Conservation (phyloP, 805 yeast species). For the Sporopachydermia lactativora region DNA sequence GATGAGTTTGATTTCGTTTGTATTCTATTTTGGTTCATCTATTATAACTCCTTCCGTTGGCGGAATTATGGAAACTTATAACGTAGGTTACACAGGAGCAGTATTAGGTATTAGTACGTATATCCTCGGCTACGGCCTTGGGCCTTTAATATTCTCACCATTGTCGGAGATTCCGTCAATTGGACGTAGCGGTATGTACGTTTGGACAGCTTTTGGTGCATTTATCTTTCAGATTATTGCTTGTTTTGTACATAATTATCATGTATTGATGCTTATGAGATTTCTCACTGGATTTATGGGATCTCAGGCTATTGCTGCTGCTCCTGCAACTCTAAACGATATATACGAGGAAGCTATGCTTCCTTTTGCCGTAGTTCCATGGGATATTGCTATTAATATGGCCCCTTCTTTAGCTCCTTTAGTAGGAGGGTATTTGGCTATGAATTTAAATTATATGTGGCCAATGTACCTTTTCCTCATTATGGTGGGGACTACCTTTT, state of each 20-base stretch:
- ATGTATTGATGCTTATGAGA: constrained; percentile 46
- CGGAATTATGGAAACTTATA: constrained; percentile 29
- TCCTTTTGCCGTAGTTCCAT: constrained; percentile 34
- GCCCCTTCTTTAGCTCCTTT: constrained; percentile 46
- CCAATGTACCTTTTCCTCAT: constrained; percentile 37
- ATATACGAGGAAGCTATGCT: constrained; percentile 25
- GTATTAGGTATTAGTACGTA: constrained; percentile 35
- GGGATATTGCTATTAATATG: constrained; percentile 38
- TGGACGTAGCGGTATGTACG: constrained; percentile 40
- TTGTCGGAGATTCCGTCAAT: constrained; percentile 35
- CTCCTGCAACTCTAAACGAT: constrained; percentile 41
- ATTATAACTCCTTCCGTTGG: constrained; percentile 35
- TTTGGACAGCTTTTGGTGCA: constrained; percentile 30
- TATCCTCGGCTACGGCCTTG: constrained; percentile 42
- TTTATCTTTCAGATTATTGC: constrained; percentile 31
- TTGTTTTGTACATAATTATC: constrained; percentile 28
- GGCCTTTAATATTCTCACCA: constrained; percentile 40
- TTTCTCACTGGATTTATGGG: constrained; percentile 69
- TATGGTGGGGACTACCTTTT: constrained; percentile 31
- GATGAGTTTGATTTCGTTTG: constrained; percentile 27
- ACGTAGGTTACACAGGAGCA: constrained; percentile 27
- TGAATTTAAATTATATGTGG: constrained; percentile 40
- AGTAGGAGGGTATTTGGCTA: constrained; percentile 35
- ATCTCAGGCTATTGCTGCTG: constrained; percentile 74
- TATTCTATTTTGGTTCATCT: constrained; percentile 40